These are phyloP conservation scores for Camellia granthamiana DNA, from an alignment of 148 eudicot genomes.

Conservation along the genomic window DNA sequence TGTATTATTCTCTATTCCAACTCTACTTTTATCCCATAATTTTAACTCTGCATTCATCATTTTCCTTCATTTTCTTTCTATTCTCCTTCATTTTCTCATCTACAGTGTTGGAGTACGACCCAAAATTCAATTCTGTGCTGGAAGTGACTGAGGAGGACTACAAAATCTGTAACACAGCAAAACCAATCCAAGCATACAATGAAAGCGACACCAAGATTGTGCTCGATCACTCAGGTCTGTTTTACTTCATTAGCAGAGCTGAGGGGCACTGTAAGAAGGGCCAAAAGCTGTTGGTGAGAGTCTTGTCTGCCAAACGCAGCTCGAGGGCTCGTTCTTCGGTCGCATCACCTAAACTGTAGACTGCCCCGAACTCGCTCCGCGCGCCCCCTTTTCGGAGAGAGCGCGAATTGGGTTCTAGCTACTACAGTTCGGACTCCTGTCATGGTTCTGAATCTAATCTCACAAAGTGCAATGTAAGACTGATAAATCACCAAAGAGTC, in stretches of 20 bases:
- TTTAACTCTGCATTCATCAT: too few relatives aligned
- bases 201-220: neutral
- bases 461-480: too few relatives aligned
- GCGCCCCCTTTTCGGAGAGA: too few relatives aligned
- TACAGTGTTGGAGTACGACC: conserved; percentile 10
- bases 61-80: neutral
- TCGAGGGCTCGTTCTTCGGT: neutral
- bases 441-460: too few relatives aligned
- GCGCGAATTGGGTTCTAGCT: too few relatives aligned
- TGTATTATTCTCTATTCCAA: too few relatives aligned
- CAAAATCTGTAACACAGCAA: neutral
- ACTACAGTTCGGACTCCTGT: too few relatives aligned
- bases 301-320: neutral
- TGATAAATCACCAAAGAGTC: too few relatives aligned
- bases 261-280: neutral
- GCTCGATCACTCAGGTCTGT: neutral
- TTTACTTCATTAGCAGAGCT: neutral
- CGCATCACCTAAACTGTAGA: neutral
- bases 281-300: conserved; percentile 5
- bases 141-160: neutral
- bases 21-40: too few relatives aligned
- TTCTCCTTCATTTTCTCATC: neutral
- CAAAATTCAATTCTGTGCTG: neutral
- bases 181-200: neutral
- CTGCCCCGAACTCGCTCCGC: too few relatives aligned